Evolutionary conservation across 345 rosid genomes (phyloP), one percentile per base, ranked within the genome.

Genomic region (Limnanthes douglasii): DNA sequence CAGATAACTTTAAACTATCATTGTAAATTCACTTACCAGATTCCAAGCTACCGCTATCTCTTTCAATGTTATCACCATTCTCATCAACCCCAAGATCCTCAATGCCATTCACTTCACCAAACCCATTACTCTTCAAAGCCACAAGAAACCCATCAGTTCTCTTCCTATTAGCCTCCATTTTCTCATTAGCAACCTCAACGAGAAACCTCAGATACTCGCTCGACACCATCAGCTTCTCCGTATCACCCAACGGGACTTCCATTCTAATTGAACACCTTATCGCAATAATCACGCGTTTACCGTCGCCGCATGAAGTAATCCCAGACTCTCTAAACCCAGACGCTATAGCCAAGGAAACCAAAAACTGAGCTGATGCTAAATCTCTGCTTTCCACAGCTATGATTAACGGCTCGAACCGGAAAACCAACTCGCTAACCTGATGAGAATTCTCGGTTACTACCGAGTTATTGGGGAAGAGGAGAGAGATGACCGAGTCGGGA

Each of bases 291-390:
- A 83, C 76, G 34, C 95, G 62, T 64, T 51, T 73, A 14, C 70
- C 68, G 30, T 65, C 66, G 5, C 66, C 83, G 32, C 79, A 72
- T 15, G 93, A 68, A 4, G 95, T 69, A 46, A 88, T 69, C 26
- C 95, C 97, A 0, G 93, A 79, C 32, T 88, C 97, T 47, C 95
- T 61, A 46, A 83, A 72, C 49, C 97, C 93, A 15, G 56, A 56
- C 6, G 69, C 50, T 3, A 88, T 75, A 5, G 95, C 93, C 3
- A 53, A 11, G 0, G 95, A 68, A 34, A 88, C 97, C 34, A 83
- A 56, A 41, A 14, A 23, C 66, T 70, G 74, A 7, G 90, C 95
- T 3, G 90, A 65, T 6, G 31, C 45, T 11, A 88, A 19, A 45
- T 76, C 90, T 43, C 50, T 65, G 43, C 93, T 78, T 43, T 88